Conservation (phyloP, 2,329 filamentous ascomycete species). For the Fusarium acutatum region DNA sequence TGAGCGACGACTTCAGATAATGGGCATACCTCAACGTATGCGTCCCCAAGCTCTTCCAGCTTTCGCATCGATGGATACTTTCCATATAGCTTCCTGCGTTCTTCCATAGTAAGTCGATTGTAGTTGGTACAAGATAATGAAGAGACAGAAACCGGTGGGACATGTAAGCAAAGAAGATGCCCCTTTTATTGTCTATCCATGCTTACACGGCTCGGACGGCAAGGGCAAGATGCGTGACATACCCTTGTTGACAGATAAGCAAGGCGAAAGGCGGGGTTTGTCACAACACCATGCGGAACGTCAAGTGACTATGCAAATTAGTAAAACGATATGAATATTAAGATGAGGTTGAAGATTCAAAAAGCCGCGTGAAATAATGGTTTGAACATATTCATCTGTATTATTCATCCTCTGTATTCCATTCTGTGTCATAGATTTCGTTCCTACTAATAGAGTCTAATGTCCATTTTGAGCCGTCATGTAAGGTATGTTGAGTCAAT, state of each 20-base stretch:
- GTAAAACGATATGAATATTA: neutral
- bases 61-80: neutral
- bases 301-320: too few relatives aligned
- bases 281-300: neutral
- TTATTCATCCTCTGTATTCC: neutral
- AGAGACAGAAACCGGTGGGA: rapidly evolving
- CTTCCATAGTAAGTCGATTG: neutral
- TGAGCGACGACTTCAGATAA: neutral
- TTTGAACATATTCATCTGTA: neutral
- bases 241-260: neutral
- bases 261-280: neutral
- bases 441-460: too few relatives aligned
- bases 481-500: too few relatives aligned
- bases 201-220: neutral
- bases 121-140: neutral
- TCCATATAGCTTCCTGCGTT: neutral
- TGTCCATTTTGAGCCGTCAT: neutral
- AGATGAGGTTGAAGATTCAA: neutral
- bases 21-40: neutral
- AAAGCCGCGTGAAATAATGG: rapidly evolving
- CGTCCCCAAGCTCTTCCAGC: neutral
- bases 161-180: neutral
- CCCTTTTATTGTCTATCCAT: neutral
- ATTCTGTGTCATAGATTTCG: neutral
- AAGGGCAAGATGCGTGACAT: neutral